Base-by-base conservation (phyloP, 2,329 filamentous ascomycete species). In the Periconia digitata region DNA sequence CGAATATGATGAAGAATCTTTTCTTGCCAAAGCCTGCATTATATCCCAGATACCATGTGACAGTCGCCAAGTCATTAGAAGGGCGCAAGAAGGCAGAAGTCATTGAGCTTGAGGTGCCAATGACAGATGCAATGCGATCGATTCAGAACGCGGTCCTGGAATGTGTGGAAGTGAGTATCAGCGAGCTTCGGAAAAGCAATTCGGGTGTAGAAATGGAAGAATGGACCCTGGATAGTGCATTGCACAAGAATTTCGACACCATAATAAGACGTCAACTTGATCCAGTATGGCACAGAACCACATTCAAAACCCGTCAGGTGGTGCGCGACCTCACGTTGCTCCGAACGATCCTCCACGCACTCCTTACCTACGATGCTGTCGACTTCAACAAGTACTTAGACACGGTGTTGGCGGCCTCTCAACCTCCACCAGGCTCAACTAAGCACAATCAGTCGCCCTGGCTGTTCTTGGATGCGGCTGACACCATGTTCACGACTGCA, bases 121-220 rank as follows among this genome's bases (percentile, higher is more conserved):
- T 99, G 92, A 96, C 90, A 5, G 89, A 95, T 32, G 82, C 85
- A 42, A 99, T 99, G 94, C 83, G 82, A 51, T 85, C 91, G 36
- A 96, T 99, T 35, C 94, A 99, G 66, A 92, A 89, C 55, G 92
- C 94, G 21, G 87, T 97, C 50, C 83, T 99, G 72, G 92, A 97
- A 67, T 99, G 94, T 66, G 92, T 99, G 16, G 92, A 97, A 71
- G 86, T 90, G 58, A 96, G 91, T 66, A 94, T 99, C 56, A 85
- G 89, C 46, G 94, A 99, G 72, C 80, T 99, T 37, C 95, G 92
- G 69, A 97, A 95, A 73, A 83, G 85, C 16, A 97, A 96, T 64
- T 82, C 85, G 1, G 92, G 91, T 2, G 77, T 99, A 6, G 92
- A 97, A 59, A 92, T 97, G 85, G 92, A 95, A 50, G 92, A 96